These are phyloP conservation scores for Secale cereale DNA, from an alignment of 176 grass and related monocot genomes.

Conservation along the genomic window DNA sequence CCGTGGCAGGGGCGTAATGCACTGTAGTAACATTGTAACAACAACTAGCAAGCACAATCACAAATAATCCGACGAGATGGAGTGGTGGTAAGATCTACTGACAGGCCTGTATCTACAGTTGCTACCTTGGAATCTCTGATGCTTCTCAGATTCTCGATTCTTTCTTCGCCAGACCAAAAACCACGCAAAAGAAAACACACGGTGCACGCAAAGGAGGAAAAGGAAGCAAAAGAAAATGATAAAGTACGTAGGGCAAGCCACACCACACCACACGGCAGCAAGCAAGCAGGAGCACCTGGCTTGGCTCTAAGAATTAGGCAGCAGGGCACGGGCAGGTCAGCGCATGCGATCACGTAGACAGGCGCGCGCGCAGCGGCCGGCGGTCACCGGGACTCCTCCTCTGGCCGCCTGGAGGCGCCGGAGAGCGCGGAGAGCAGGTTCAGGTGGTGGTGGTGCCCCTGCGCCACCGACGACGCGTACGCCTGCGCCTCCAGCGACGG, in stretches of 20 bases:
- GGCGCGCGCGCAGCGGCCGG: background rate
- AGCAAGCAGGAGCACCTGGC: background rate
- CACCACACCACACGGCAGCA: background rate
- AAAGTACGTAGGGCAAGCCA: slow-evolving; percentile 15
- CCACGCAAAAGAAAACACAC: slow-evolving; percentile 25
- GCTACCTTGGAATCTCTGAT: slow-evolving; percentile 14
- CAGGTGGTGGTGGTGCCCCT: slow-evolving; percentile 45
- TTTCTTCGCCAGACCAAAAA: background rate
- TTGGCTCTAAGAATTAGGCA: background rate
- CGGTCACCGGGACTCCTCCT: slow-evolving; percentile 50
- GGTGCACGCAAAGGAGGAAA: slow-evolving; percentile 11
- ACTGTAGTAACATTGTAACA: background rate
- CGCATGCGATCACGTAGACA: background rate
- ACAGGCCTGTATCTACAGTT: slow-evolving; percentile 31
- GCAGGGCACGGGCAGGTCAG: background rate
- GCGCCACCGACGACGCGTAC: slow-evolving; percentile 57
- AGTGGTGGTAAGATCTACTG: background rate
- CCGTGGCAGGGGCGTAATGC: background rate
- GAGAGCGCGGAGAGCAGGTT: slow-evolving; percentile 61
- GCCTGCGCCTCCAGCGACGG: slow-evolving; percentile 43
- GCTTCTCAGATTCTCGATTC: slow-evolving; percentile 1
- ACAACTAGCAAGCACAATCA: background rate
- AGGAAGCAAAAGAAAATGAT: background rate
- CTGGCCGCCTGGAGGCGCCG: slow-evolving; percentile 21
- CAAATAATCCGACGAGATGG: slow-evolving; percentile 19